Percentiles rank a stretch among this genome's conserved stretches.
Evolutionary conservation across 257 asterid genomes (phyloP).

Genomic region (Lycium ferocissimum): DNA sequence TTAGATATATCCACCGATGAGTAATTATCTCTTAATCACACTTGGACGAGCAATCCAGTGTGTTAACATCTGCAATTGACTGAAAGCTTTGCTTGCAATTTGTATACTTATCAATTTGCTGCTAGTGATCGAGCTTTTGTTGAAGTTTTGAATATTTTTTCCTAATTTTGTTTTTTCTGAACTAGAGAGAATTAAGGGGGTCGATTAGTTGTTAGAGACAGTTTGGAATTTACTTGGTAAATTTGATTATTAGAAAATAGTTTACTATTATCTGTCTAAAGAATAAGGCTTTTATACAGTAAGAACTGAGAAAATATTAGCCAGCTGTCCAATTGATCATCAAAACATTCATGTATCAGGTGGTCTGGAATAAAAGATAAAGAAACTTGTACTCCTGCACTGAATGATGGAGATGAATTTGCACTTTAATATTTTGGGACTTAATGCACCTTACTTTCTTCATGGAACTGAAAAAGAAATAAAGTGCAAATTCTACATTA

Average conservation of each 20-base stretch:
- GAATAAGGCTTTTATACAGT: neutral
- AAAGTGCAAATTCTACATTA: neutral
- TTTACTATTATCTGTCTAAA: neutral
- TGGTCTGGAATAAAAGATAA: neutral
- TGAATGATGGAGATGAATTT: conserved; percentile 4
- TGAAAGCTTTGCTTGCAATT: neutral
- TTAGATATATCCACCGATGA: too few relatives aligned
- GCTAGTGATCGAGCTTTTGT: neutral
- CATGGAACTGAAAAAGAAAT: neutral
- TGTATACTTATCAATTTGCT: neutral
- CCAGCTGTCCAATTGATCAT: neutral
- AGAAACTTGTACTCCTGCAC: neutral
- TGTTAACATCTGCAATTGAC: neutral
- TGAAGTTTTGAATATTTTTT: neutral
- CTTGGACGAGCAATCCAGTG: neutral
- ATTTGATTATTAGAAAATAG: neutral
- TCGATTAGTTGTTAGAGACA: neutral
- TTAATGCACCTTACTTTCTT: neutral
- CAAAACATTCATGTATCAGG: neutral
- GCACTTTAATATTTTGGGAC: neutral
- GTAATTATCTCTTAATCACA: neutral
- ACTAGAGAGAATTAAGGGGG: conserved; percentile 1
- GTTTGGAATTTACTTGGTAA: neutral
- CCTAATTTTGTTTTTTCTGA: neutral
- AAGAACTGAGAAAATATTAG: neutral